phyloP scores from a whole-genome alignment of 805 yeast genomes.

The Kregervanrija delftensis region DNA sequence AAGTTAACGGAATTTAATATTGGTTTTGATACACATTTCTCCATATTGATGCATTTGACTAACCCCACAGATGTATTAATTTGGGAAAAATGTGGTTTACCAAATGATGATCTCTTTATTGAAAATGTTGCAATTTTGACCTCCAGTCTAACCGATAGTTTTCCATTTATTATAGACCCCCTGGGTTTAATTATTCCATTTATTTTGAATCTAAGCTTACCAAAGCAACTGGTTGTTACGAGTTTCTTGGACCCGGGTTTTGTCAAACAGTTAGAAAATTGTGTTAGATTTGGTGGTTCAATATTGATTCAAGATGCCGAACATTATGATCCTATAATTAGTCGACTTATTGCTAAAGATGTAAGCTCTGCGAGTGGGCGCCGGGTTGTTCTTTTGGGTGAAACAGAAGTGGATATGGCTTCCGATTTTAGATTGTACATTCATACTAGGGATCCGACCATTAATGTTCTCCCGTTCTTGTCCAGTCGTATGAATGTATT shows the following conservation, averaged over 20 bases:
- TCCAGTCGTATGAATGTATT: constrained; percentile 53
- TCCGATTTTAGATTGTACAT: constrained; percentile 54
- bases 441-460: constrained; percentile 51
- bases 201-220: constrained; percentile 26
- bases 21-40: constrained; percentile 29
- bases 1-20: constrained; percentile 33
- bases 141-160: constrained; percentile 18
- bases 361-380: constrained; percentile 65
- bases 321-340: constrained; percentile 65
- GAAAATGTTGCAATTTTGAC: constrained; percentile 56
- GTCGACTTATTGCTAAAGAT: constrained; percentile 56
- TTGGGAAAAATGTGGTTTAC: constrained; percentile 51
- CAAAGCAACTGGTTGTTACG: constrained; percentile 42
- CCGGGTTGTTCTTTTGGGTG: constrained; percentile 51
- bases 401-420: constrained; percentile 59
- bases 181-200: constrained; percentile 38
- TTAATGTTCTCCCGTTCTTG: constrained; percentile 46
- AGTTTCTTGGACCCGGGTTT: constrained; percentile 69
- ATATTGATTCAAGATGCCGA: constrained; percentile 77
- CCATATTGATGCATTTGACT: background rate
- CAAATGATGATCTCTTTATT: constrained; percentile 50
- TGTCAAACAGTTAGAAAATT: constrained; percentile 65
- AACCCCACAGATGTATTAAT: constrained; percentile 32
- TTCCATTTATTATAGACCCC: constrained; percentile 73
- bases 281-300: constrained; percentile 75